Percentiles rank a stretch among this genome's conserved stretches.
These are phyloP conservation scores for Cicer arietinum DNA, from an alignment of 306 rosid genomes.

Conservation along the genomic window DNA sequence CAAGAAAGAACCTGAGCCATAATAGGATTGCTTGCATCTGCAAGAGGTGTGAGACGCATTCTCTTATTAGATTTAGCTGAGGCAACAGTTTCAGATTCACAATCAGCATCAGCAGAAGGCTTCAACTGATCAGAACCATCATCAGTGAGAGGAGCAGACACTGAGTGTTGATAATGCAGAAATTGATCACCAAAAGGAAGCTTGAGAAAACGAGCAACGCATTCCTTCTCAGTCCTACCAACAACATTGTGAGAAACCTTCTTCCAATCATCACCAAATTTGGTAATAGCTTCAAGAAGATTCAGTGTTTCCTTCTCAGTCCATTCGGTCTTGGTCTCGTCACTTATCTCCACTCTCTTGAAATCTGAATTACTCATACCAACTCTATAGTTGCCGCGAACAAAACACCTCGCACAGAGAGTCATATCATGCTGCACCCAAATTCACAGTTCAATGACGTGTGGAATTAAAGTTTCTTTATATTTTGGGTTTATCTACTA, in stretches of 20 bases:
- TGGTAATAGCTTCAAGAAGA: conserved; percentile 80
- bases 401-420: conserved; percentile 95
- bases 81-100: conserved; percentile 47
- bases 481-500: too few species aligned
- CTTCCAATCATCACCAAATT: conserved; percentile 91
- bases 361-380: conserved; percentile 87
- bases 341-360: conserved; percentile 88
- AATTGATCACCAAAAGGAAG: conserved; percentile 86
- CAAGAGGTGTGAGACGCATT: conserved; percentile 87
- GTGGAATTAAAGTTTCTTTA: not conserved
- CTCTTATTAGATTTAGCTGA: conserved; percentile 56
- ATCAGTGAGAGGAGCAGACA: conserved; percentile 16
- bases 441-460: not conserved
- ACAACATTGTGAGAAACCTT: conserved; percentile 88
- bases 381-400: conserved; percentile 85
- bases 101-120: conserved; percentile 47
- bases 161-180: conserved; percentile 48
- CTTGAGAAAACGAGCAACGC: conserved; percentile 77
- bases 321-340: conserved; percentile 76
- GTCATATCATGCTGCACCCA: conserved; percentile 72
- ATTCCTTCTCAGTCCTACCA: conserved; percentile 91
- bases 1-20: conserved; percentile 85
- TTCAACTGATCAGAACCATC: conserved; percentile 21
- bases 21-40: conserved; percentile 96
- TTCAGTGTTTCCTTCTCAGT: conserved; percentile 78